Conservation (phyloP, 2,329 filamentous ascomycete species). For the Blumeriella jaapii region DNA sequence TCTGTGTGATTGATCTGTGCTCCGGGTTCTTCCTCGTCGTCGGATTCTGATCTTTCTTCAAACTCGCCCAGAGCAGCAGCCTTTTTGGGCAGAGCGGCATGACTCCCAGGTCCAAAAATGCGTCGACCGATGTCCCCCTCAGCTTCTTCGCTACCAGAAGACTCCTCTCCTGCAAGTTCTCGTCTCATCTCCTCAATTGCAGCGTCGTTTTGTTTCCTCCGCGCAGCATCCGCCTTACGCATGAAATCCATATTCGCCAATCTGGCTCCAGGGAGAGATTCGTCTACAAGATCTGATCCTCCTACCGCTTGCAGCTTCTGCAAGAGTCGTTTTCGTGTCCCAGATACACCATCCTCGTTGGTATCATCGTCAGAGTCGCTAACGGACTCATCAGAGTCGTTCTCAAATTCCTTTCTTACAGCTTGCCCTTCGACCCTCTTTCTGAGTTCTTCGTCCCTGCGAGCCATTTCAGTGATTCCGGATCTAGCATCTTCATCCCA, state of each 20-base stretch:
- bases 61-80: slow-evolving; percentile 37
- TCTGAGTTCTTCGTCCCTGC: slow-evolving; percentile 54
- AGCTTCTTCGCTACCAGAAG: slow-evolving; percentile 42
- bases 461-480: slow-evolving; percentile 52
- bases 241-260: slow-evolving; percentile 88
- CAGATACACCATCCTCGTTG: slow-evolving; percentile 38
- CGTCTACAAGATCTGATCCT: slow-evolving; percentile 35
- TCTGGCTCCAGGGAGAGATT: slow-evolving; percentile 45
- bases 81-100: slow-evolving; percentile 29
- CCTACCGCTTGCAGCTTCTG: slow-evolving; percentile 35
- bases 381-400: slow-evolving; percentile 39
- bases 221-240: slow-evolving; percentile 72
- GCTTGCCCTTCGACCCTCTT: slow-evolving; percentile 53
- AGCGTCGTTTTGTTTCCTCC: slow-evolving; percentile 71
- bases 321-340: slow-evolving; percentile 37
- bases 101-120: slow-evolving; percentile 48
- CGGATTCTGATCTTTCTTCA: slow-evolving; percentile 44
- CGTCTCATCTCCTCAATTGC: slow-evolving; percentile 57
- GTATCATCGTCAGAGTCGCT: slow-evolving; percentile 47
- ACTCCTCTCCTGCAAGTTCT: slow-evolving; percentile 55
- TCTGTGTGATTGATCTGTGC: slow-evolving; percentile 13
- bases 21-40: slow-evolving; percentile 28
- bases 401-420: slow-evolving; percentile 33
- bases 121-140: slow-evolving; percentile 56
- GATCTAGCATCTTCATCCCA: slow-evolving; percentile 63